These are phyloP conservation scores for Aspergillus sojae DNA, from an alignment of 2,329 filamentous ascomycete species.

Conservation along the genomic window DNA sequence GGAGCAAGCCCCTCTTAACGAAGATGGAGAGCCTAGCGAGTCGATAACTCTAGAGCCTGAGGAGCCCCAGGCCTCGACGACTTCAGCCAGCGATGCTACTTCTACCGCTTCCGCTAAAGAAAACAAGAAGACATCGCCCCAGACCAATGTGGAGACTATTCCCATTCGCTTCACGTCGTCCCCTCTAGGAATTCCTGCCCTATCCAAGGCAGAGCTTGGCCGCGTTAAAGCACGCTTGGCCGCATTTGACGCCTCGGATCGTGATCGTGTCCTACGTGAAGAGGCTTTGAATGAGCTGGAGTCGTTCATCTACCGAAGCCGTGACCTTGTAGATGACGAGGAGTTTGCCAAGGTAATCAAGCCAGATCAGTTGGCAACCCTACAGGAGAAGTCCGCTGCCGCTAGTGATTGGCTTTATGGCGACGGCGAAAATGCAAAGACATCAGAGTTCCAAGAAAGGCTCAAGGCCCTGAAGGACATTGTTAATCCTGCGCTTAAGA, in stretches of 20 bases:
- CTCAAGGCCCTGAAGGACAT: constrained; percentile 77
- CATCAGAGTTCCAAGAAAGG: constrained; percentile 73
- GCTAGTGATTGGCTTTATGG: constrained; percentile 90
- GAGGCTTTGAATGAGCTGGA: constrained; percentile 93
- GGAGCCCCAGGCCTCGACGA: constrained; percentile 49
- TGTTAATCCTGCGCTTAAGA: constrained; percentile 73
- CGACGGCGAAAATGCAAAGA: constrained; percentile 75
- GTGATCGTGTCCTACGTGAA: constrained; percentile 73
- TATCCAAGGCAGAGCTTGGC: constrained; percentile 40
- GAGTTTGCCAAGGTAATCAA: constrained; percentile 74
- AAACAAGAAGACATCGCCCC: constrained; percentile 36
- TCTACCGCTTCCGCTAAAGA: constrained; percentile 54
- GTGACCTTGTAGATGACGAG: constrained; percentile 78
- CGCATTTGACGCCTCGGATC: constrained; percentile 85
- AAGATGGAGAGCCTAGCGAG: constrained; percentile 57
- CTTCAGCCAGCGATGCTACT: constrained; percentile 50
- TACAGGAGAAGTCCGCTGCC: constrained; percentile 69
- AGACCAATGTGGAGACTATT: constrained; percentile 56
- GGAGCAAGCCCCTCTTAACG: constrained; percentile 71
- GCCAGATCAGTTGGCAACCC: constrained; percentile 63
- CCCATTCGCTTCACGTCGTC: constrained; percentile 53
- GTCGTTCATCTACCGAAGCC: constrained; percentile 83
- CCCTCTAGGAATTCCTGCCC: constrained; percentile 46
- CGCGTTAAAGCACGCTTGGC: constrained; percentile 71
- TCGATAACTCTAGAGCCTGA: constrained; percentile 51